Conservation (phyloP, 1,139 yeast species). For the Saccharomyces pastorianus region DNA sequence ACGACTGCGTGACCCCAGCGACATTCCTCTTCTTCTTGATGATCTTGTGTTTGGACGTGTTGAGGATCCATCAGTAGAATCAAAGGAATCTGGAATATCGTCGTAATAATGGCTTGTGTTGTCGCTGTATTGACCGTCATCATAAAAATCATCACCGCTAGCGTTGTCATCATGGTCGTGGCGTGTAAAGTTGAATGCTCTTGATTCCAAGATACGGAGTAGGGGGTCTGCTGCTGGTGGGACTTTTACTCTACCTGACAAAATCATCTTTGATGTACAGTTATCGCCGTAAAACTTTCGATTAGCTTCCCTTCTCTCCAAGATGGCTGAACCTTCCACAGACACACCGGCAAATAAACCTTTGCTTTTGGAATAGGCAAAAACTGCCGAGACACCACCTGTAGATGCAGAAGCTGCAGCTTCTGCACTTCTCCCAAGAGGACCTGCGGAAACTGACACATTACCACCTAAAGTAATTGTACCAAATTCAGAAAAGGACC, state of each 20-base stretch:
- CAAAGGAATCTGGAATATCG: conserved; percentile 31
- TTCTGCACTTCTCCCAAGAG: conserved; percentile 93
- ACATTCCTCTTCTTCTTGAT: neutral
- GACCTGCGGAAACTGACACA: conserved; percentile 93
- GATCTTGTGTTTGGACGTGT: neutral
- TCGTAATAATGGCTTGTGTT: conserved; percentile 25
- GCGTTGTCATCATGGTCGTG: conserved; percentile 56
- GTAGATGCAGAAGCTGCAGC: conserved; percentile 92
- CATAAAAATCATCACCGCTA: conserved; percentile 40
- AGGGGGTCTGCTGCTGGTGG: conserved; percentile 86
- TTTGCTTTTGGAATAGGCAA: conserved; percentile 88
- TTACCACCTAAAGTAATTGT: conserved; percentile 93
- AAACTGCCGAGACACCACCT: conserved; percentile 79
- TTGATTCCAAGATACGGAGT: conserved; percentile 73
- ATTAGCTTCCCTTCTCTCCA: conserved; percentile 94
- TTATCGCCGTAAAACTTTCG: conserved; percentile 83
- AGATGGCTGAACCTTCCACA: conserved; percentile 87
- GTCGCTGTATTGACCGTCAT: conserved; percentile 46
- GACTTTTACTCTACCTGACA: conserved; percentile 76
- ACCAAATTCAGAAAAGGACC: conserved; percentile 88
- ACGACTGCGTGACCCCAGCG: neutral
- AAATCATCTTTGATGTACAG: conserved; percentile 75
- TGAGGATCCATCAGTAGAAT: conserved; percentile 15
- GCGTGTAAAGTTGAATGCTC: conserved; percentile 62
- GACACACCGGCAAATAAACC: conserved; percentile 97